These are phyloP conservation scores for Melampsora abietis-canadensis DNA, from an alignment of 1,284 basidiomycete genomes.

Conservation along the genomic window DNA sequence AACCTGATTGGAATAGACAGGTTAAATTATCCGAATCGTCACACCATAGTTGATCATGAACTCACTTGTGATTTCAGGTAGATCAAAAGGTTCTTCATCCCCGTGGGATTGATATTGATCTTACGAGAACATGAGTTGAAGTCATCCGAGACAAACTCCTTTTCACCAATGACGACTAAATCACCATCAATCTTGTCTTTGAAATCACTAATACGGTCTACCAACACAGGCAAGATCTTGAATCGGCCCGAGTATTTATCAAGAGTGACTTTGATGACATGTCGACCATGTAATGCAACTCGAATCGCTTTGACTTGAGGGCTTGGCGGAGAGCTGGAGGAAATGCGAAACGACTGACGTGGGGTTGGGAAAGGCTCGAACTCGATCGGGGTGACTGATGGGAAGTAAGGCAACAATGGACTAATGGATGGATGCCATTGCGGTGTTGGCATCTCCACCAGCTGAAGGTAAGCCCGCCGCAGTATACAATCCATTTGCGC, in stretches of 20 bases:
- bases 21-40: too few species aligned
- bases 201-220: not conserved
- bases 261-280: conserved; percentile 26
- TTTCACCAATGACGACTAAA: not conserved
- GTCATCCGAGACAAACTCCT: not conserved
- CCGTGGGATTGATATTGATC: conserved; percentile 30
- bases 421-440: not conserved
- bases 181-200: not conserved
- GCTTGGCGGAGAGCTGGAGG: not conserved
- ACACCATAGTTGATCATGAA: not conserved
- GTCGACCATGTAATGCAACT: conserved; percentile 25
- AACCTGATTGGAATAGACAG: conserved; percentile 7
- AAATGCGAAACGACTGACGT: not conserved
- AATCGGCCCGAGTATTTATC: conserved; percentile 41
- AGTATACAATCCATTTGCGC: conserved; percentile 35
- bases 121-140: not conserved
- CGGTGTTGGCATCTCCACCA: not conserved
- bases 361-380: not conserved
- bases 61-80: conserved; percentile 34
- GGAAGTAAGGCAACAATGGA: conserved; percentile 14
- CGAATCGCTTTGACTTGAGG: conserved; percentile 23
- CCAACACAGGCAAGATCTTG: conserved; percentile 9
- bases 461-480: conserved; percentile 15
- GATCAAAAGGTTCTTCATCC: conserved; percentile 20
- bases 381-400: not conserved